Evolutionary conservation across 352 stramenopile species (phyloP).

Genomic region (Phytophthora boehmeriae): DNA sequence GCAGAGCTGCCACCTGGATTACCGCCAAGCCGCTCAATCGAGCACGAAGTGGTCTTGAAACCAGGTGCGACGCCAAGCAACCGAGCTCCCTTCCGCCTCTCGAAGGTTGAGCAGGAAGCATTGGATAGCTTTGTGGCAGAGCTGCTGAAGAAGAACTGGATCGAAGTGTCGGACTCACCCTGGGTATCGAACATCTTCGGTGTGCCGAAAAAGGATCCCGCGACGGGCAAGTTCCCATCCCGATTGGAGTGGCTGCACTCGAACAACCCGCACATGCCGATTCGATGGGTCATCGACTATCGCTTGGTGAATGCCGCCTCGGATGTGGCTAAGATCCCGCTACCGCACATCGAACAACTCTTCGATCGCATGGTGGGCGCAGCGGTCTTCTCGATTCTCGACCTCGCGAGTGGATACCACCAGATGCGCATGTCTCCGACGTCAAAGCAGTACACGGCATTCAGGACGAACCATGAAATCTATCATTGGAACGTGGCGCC

Average conservation of each 20-base stretch:
- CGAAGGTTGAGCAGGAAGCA: slow-evolving; percentile 2
- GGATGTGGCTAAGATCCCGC: slow-evolving; percentile 13
- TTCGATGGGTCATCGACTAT: slow-evolving; percentile 9
- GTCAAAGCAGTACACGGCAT: slow-evolving; percentile 32
- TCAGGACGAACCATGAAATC: slow-evolving; percentile 35
- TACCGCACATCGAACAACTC: slow-evolving; percentile 19
- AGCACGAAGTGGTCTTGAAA: background rate
- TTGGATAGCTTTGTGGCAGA: slow-evolving; percentile 3
- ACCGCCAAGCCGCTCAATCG: background rate
- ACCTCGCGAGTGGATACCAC: slow-evolving; percentile 35
- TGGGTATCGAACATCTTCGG: slow-evolving; percentile 16
- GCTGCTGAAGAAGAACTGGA: slow-evolving; percentile 10
- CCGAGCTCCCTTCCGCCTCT: background rate
- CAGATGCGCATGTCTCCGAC: slow-evolving; percentile 27
- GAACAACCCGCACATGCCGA: slow-evolving; percentile 1
- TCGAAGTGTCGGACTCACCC: slow-evolving; percentile 7
- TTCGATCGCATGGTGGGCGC: slow-evolving; percentile 11
- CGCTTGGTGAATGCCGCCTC: background rate
- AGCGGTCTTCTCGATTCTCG: slow-evolving; percentile 23
- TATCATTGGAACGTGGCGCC: slow-evolving; percentile 43
- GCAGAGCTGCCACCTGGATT: background rate
- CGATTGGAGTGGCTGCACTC: slow-evolving; percentile 1
- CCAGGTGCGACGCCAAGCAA: background rate
- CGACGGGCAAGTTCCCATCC: background rate
- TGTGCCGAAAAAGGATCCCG: slow-evolving; percentile 12